phyloP scores from a whole-genome alignment of 768 basidiomycete species.

The Podaxis sp. region DNA sequence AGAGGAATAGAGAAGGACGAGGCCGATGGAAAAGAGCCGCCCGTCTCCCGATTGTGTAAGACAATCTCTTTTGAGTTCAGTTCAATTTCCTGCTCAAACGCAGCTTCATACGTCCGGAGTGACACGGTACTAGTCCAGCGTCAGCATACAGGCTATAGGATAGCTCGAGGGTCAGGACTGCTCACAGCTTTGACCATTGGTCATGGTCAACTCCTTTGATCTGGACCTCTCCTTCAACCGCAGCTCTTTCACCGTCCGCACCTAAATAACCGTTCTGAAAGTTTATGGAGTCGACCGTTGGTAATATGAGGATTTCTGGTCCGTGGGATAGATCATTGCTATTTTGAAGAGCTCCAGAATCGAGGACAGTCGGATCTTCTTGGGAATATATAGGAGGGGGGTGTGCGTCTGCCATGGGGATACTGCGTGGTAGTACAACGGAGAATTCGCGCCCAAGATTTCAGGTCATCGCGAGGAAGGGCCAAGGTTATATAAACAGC shows the following conservation, averaged over 20 bases:
- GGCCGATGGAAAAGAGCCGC: constrained; percentile 48
- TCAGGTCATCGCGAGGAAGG: constrained; percentile 5
- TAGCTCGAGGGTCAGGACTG: constrained; percentile 20
- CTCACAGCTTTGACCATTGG: constrained; percentile 72
- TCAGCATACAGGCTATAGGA: constrained; percentile 1
- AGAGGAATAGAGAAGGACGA: constrained; percentile 84
- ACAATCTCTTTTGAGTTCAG: constrained; percentile 56
- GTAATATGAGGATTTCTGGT: constrained; percentile 75
- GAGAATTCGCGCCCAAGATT: constrained; percentile 19
- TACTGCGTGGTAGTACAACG: neutral
- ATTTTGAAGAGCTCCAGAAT: constrained; percentile 14
- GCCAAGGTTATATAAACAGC: constrained; percentile 10
- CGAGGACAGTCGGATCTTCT: constrained; percentile 31
- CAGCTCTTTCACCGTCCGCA: constrained; percentile 77
- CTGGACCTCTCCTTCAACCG: constrained; percentile 86
- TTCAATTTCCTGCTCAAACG: constrained; percentile 62
- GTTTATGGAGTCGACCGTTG: constrained; percentile 63
- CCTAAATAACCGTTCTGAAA: constrained; percentile 89
- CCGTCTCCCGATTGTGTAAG: constrained; percentile 46
- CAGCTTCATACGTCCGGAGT: constrained; percentile 65
- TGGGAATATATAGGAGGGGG: constrained; percentile 66
- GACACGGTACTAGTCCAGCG: constrained; percentile 52
- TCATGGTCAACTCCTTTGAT: constrained; percentile 64
- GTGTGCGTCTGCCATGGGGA: constrained; percentile 38
- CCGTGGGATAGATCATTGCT: constrained; percentile 24